These are phyloP conservation scores for Chalara sp. DNA, from an alignment of 2,329 filamentous ascomycete species.

Conservation along the genomic window DNA sequence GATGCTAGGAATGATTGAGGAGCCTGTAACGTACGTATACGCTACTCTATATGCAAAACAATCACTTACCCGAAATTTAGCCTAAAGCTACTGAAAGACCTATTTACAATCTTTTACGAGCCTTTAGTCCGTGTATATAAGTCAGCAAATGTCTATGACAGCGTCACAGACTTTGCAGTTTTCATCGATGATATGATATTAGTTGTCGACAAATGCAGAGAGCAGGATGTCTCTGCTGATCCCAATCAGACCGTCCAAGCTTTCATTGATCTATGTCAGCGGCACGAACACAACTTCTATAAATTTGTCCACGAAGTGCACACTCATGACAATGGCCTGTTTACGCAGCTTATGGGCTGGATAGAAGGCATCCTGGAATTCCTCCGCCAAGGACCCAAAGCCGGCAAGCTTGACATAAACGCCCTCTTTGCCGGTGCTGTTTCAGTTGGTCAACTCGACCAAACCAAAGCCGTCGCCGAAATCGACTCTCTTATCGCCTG, in stretches of 20 bases:
- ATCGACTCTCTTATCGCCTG: conserved; percentile 83
- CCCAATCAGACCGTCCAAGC: conserved; percentile 97
- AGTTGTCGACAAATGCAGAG: conserved; percentile 59
- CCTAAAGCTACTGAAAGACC: conserved; percentile 86
- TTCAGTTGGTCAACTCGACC: conserved; percentile 61
- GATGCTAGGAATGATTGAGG: conserved; percentile 94
- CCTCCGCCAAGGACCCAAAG: conserved; percentile 75
- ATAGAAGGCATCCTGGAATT: conserved; percentile 94
- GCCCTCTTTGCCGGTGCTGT: conserved; percentile 79
- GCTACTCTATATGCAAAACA: not conserved
- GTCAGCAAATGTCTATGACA: conserved; percentile 95
- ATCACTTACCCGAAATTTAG: not conserved
- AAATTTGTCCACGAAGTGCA: conserved; percentile 99
- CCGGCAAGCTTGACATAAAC: conserved; percentile 89
- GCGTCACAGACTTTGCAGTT: conserved; percentile 88
- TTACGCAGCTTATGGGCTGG: conserved; percentile 95
- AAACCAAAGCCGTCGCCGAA: conserved; percentile 65
- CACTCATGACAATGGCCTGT: conserved; percentile 91
- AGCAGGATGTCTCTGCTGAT: conserved; percentile 82
- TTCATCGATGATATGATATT: conserved; percentile 92
- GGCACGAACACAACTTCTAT: conserved; percentile 96
- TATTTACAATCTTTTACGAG: conserved; percentile 99
- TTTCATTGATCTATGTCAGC: conserved; percentile 92
- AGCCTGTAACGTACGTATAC: conserved; percentile 65
- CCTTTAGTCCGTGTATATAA: conserved; percentile 96